phyloP scores from a whole-genome alignment of 1,284 basidiomycete species.

The Fomitopsis schrenkii region DNA sequence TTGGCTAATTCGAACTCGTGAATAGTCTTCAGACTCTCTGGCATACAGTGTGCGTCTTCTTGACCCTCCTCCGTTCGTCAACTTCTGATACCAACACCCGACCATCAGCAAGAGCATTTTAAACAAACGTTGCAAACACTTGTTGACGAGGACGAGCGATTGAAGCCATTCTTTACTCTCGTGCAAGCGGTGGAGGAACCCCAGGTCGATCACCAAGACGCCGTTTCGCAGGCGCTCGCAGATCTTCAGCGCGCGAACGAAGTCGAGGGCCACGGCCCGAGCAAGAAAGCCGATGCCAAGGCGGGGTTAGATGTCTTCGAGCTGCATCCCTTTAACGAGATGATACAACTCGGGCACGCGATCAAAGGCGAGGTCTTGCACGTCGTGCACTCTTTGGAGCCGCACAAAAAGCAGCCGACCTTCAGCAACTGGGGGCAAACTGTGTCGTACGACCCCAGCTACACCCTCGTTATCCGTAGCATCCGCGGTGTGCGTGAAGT shows the following conservation, averaged over 20 bases:
- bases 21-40: background rate
- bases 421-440: conserved; percentile 14
- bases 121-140: background rate
- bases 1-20: background rate
- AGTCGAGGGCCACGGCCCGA: background rate
- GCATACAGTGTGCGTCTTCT: background rate
- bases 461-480: conserved; percentile 9
- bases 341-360: background rate
- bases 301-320: background rate
- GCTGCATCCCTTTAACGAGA: background rate
- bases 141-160: background rate
- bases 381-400: background rate
- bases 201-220: background rate
- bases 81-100: background rate
- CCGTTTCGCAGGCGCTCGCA: background rate
- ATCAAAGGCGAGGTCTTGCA: background rate
- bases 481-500: conserved; percentile 9
- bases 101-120: background rate
- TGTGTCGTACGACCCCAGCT: conserved; percentile 2
- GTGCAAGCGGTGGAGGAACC: background rate
- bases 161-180: background rate
- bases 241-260: background rate
- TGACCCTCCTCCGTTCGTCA: background rate
- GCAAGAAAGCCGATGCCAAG: background rate
- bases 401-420: background rate